Base-by-base conservation (phyloP, 768 basidiomycete genomes). In the Lentinula sp. region DNA sequence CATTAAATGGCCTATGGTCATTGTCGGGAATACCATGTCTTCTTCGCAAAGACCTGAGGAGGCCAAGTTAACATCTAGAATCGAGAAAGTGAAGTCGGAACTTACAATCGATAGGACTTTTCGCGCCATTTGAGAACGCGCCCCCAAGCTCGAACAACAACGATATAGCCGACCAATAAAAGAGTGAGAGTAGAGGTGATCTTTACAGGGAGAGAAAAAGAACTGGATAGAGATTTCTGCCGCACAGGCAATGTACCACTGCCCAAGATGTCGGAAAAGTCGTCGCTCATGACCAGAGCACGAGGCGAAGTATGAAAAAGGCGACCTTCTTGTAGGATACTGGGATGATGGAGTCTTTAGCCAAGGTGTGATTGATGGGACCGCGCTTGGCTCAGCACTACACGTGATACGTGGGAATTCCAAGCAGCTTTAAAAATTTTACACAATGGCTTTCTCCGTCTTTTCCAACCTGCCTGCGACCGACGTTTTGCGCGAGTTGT, bases 1-100 rank as follows among this genome's bases (percentile, higher is more conserved):
- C 88, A 71, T 88, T 89, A 79, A 93, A 93, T 12, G 91, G 90
- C 36, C 91, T 81, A 64, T 85, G 79, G 76, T 93, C 91, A 61
- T 78, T 79, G 77, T 93, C 91, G 16, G 91, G 92, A 62, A 93
- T 93, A 50, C 91, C 92, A 68, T 91, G 84, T 73, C 82, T 79
- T 65, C 91, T 78, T 62, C 91, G 84, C 79, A 85, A 85, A 64
- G 85, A 79, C 66, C 89, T 91, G 28, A 54, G 62, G 70, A 37
- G 70, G 66, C 62, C 59, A 23, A 33, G 20, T 62, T 53, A 63
- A 52, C 32, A 46, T 37, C 33, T 39, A 13, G 43, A 12, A n/a
- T 36, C 57, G 33, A 45, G 39, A 50, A 16, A 6, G 45, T 35
- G 20, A 2, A 32, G 33, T 35, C 32, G 43, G 58, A 57, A 13